These are phyloP conservation scores for Hibiscus syriacus DNA, from an alignment of 345 rosid genomes.

Conservation along the genomic window DNA sequence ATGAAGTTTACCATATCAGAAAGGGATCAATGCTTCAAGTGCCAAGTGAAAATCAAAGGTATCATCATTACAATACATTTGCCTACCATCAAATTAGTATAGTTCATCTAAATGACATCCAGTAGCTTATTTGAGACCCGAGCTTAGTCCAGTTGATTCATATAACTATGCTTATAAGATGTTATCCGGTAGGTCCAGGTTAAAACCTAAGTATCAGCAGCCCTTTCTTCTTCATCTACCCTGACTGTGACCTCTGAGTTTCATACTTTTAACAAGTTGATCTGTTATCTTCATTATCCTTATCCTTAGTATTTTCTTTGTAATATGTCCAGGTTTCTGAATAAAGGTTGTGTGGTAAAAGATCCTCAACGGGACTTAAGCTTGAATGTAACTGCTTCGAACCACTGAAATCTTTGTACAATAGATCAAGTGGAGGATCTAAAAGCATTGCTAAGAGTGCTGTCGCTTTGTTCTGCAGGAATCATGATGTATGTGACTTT, in stretches of 20 bases:
- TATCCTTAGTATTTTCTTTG: not conserved
- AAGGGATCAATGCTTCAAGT: constrained; percentile 17
- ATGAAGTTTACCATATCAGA: constrained; percentile 11
- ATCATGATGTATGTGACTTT: constrained; percentile 28
- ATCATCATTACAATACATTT: not conserved
- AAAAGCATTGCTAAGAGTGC: constrained; percentile 38
- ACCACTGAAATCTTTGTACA: constrained; percentile 46
- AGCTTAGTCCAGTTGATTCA: no score
- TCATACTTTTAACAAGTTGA: no score
- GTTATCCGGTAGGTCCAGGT: no score
- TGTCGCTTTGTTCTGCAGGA: constrained; percentile 50
- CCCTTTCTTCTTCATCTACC: no score
- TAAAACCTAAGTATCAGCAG: no score
- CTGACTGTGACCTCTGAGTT: no score
- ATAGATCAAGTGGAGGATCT: constrained; percentile 56
- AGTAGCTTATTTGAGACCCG: no score
- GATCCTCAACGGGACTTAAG: constrained; percentile 29
- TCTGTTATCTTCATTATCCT: no score
- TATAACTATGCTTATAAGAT: not conserved
- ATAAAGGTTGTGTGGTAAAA: constrained; percentile 44
- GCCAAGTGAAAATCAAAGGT: constrained; percentile 38
- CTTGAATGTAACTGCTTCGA: constrained; percentile 21
- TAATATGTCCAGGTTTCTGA: constrained; percentile 20
- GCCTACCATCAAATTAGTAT: no score
- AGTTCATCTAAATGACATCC: no score